Base-by-base conservation (phyloP, 2,329 filamentous ascomycete genomes). In the Seiridium cupressi region DNA sequence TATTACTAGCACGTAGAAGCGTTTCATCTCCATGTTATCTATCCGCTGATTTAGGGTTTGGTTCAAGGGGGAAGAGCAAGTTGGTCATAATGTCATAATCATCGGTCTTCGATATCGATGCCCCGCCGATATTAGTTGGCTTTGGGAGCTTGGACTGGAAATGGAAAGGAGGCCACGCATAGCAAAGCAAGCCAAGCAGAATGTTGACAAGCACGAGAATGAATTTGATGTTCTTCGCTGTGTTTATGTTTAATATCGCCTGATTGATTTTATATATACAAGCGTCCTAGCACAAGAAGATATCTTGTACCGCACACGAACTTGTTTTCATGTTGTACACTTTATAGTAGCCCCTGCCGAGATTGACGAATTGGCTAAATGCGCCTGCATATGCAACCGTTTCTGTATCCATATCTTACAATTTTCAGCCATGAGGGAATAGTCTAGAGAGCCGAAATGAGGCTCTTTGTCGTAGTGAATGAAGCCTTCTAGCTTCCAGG, bases 21-120 rank as follows among this genome's bases (percentile, higher is more conserved):
- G 51, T 42, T 56, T 55, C 53, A 56, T 59, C 44, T 53, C 61
- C 58, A 31, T 51, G 18, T 57, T 61, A 60, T 49, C 48, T 44
- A 61, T 62, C 62, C 44, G 57, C 32, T 38, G 54, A 51, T 44
- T 64, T 61, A 58, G 51, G 55, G 55, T 36, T 35, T 32, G 55
- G 53, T 54, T 36, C 53, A 44, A 53, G 13, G 11, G 51, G 38
- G 38, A 53, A 34, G 11, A 57, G 55, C 62, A 59, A 58, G 49
- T 35, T n/a, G 31, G 31, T 8, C 13, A 53, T 31, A 53, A 32
- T 18, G 35, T 49, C 47, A 49, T 44, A 44, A 32, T 35, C 13
- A 18, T 49, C 47, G 47, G 47, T 49, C 26, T 49, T 49, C 13
- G 10, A 46, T 32, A 49, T 49, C 18, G 47, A 32, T 32, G 26